Base-by-base conservation (phyloP, 768 basidiomycete genomes). In the Xanthoconium stramineum region DNA sequence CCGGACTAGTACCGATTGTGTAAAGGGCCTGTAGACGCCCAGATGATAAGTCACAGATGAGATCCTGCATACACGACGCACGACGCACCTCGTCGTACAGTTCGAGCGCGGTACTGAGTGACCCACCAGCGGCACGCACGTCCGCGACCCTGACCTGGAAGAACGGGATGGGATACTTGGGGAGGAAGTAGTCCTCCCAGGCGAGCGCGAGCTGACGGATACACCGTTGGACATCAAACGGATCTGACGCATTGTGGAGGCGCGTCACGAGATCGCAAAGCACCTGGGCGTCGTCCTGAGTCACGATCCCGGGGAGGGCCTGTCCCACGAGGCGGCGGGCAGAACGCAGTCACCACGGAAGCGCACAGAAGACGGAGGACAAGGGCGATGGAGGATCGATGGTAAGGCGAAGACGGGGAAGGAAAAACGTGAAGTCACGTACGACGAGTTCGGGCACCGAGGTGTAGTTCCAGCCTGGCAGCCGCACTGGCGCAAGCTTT, bases 131-230 rank as follows among this genome's bases (percentile, higher is more conserved):
- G 9, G 71, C 69, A 12, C 69, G 66, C 24, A 70, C 71, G 40
- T 70, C 69, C 8, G 69, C 69, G 14, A 70, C 69, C 29, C 69
- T 61, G 44, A 70, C 69, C 28, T 67, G 66, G 6, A 70, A 70
- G 37, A 70, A 70, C 1, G 69, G 70, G 20, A 70, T 24, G 3
- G 70, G 69, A 33, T 52, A 70, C 37, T 63, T 70, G 24, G 69
- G 69, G 13, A 70, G 68, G 39, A 58, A 70, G 50, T 72, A 67
- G 45, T 70, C 67, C 30, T 70, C 69, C 69, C 70, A 70, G 4
- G 60, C 56, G 15, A 70, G 61, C 0, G 69, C 69, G 9, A 72
- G 58, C 20, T 65, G 53, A 35, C 69, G 70, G 20, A 70, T 42
- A 45, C 32, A 49, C 24, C 69, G 70, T 20, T 60, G 63, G 15